Base-by-base conservation (phyloP, 352 stramenopile species). In the Phytophthora foliorum region DNA sequence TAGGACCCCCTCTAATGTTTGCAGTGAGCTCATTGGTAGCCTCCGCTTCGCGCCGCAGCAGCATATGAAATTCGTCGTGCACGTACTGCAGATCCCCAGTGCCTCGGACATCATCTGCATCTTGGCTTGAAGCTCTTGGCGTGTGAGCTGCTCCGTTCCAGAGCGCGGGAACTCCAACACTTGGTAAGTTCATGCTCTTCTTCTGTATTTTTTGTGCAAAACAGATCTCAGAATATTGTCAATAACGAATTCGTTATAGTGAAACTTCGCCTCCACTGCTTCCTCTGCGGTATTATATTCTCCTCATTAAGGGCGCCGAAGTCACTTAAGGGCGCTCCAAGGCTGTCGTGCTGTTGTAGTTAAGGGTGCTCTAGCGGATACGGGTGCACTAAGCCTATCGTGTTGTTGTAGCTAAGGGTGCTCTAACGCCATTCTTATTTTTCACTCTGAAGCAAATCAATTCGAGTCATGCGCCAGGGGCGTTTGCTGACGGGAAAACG, bases 51-150 rank as follows among this genome's bases (percentile, higher is more conserved):
- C 31, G 31, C 31, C 10, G 31, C 31, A 36, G 31, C 31, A 36
- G 31, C 6, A 36, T 36, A 6, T 10, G 31, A 36, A 36, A 10
- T 10, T 36, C 31, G 31, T 36, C 31, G 31, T 36, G 31, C 6
- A 10, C 31, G 31, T 49, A 49, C n/a, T 42, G 48, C 16, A 55
- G 48, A 9, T 55, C 6, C 29, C 19, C 25, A 55, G 48, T 14
- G 29, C 16, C 5, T 55, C 29, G 10, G 48, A 25, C 29, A 55
- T 41, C 27, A 55, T 41, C 48, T 55, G 29, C 29, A 44, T 56
- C 31, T 56, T 56, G 46, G 17, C 19, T 41, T 44, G 27, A 29
- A 56, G 4, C 17, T 44, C 27, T 44, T 44, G 49, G n/a, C n/a
- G n/a, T n/a, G n/a, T n/a, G n/a, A n/a, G n/a, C n/a, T n/a, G n/a